phyloP scores from a whole-genome alignment of 1,284 basidiomycete species.

The Nidula niveotomentosa region DNA sequence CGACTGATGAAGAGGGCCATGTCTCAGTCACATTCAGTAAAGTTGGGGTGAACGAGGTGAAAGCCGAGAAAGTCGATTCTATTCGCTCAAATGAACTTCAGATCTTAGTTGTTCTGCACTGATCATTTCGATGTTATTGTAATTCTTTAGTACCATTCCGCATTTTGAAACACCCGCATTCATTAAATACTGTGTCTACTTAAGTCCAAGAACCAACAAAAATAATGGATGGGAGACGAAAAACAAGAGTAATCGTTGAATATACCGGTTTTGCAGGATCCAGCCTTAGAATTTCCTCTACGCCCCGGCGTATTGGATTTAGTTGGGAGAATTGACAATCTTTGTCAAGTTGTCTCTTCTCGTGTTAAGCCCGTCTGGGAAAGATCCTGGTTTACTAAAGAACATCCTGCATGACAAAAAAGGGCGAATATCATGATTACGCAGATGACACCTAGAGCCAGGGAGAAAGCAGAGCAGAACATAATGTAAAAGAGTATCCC shows the following conservation, averaged over 20 bases:
- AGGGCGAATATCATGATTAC: no score
- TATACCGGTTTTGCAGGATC: not conserved
- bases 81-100: conserved; percentile 26
- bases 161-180: not conserved
- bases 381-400: no score
- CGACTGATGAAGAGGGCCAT: conserved; percentile 22
- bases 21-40: conserved; percentile 22
- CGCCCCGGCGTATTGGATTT: not conserved
- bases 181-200: not conserved
- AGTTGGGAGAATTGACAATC: no score
- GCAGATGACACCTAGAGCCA: no score
- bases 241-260: not conserved
- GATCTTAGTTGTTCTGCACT: conserved; percentile 2
- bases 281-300: not conserved
- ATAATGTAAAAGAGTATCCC: no score
- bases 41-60: conserved; percentile 20
- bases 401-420: no score
- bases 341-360: no score
- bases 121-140: not conserved
- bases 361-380: no score
- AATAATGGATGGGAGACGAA: not conserved
- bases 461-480: no score
- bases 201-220: not conserved
- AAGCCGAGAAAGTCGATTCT: conserved; percentile 25
- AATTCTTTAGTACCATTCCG: not conserved